A percentile compares a stretch with the other conserved stretches of the same genome.
These are phyloP conservation scores for Trichosanthes truncata DNA, from an alignment of 306 rosid genomes.

Conservation along the genomic window DNA sequence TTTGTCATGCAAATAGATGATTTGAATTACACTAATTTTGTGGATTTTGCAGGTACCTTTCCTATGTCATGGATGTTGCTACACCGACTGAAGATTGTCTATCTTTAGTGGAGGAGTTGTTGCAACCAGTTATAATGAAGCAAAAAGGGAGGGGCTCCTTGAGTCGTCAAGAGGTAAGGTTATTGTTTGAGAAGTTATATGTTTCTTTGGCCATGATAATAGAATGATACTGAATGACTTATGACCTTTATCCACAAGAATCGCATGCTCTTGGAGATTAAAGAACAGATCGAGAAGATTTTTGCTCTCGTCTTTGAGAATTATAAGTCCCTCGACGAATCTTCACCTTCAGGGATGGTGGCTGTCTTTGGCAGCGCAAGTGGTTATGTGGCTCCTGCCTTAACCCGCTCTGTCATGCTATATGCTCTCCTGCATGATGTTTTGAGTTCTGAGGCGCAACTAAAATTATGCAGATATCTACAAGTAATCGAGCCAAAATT, in stretches of 20 bases:
- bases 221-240: not conserved
- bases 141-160: constrained; percentile 56
- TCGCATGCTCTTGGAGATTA: constrained; percentile 85
- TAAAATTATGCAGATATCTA: constrained; percentile 72
- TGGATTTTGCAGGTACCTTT: constrained; percentile 44
- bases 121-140: constrained; percentile 70
- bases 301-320: constrained; percentile 71
- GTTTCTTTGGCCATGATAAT: not conserved
- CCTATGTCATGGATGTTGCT: constrained; percentile 93
- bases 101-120: constrained; percentile 48
- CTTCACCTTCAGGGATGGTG: constrained; percentile 57
- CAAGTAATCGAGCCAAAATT: constrained; percentile 42
- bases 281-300: constrained; percentile 78
- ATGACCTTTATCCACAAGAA: constrained; percentile 32
- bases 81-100: constrained; percentile 97
- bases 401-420: constrained; percentile 78
- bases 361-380: constrained; percentile 65
- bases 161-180: constrained; percentile 92
- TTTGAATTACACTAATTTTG: not conserved
- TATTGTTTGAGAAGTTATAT: not conserved
- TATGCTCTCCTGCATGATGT: constrained; percentile 80
- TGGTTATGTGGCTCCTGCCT: constrained; percentile 67
- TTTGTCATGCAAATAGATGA: not conserved
- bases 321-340: constrained; percentile 87
- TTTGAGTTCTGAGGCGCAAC: constrained; percentile 82